Evolutionary conservation across 208 protist genomes (phyloP), one percentile per base, ranked within the genome.

Genomic region (Plasmodiophora brassicae): DNA sequence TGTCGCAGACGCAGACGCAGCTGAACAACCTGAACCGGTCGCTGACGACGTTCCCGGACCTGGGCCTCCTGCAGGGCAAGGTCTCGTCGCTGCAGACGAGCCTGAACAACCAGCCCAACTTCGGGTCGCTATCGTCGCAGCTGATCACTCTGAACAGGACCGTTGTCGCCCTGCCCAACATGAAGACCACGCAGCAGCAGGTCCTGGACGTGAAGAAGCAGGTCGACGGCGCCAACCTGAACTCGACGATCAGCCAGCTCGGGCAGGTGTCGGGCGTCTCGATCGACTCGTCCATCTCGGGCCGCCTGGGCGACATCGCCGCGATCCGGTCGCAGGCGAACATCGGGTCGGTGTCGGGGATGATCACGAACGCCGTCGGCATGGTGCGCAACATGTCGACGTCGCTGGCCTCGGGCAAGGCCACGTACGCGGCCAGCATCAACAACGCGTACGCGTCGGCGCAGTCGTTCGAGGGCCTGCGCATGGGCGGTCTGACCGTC

Each of bases 201-300:
- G 65, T 78, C 5, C n/a, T 78, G n/a, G 5, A 5, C 20, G 65
- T 78, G 65, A 78, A 78, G n/a, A 32, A 78, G 14, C 32, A 38
- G 32, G 65, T 38, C 32, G 65, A 78, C 65, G n/a, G 65, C 5
- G 65, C 65, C 65, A 78, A 78, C n/a, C 5, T 78, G 32, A 78
- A 78, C 41, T n/a, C 32, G n/a, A 78, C 65, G n/a, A 78, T 78
- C 65, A 36, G 5, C 32, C 65, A 78, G 65, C 65, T 78, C 65
- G 41, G 41, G 10, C 65, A 78, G 65, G n/a, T 78, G 32, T n/a
- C 65, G 5, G 65, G 41, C 41, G 5, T 78, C n/a, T n/a, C 32
- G 5, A 8, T 78, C 32, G 65, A 32, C 41, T 8, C 32, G n/a
- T 78, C 65, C 32, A 38, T 32, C n/a, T 44, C 65, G 14, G 20